Percentiles rank a stretch among this genome's conserved stretches.
Conservation (phyloP, 2,329 filamentous ascomycete genomes). For the Aspergillus pseudotamarii region DNA sequence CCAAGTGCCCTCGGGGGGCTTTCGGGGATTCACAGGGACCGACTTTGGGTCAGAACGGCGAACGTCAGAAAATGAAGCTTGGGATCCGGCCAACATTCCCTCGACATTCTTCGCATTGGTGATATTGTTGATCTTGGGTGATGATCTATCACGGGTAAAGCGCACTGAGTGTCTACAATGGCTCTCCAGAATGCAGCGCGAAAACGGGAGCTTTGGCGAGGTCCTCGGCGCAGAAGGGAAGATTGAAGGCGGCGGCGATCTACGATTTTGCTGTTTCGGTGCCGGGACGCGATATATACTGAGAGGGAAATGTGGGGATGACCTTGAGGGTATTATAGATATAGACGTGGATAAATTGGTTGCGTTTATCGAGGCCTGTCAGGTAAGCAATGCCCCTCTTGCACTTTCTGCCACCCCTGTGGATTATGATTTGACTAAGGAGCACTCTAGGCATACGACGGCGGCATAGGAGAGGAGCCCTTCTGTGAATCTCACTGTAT, state of each 20-base stretch:
- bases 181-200: conserved; percentile 74
- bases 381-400: conserved; percentile 45
- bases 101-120: conserved; percentile 88
- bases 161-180: conserved; percentile 70
- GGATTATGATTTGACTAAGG: conserved; percentile 30
- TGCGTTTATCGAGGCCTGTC: conserved; percentile 68
- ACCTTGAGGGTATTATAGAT: conserved; percentile 64
- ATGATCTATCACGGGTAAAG: conserved; percentile 67
- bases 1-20: conserved; percentile 84
- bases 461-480: conserved; percentile 77
- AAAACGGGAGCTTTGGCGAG: conserved; percentile 91
- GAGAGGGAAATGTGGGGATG: conserved; percentile 60
- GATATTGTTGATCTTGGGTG: conserved; percentile 67
- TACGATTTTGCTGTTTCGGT: conserved; percentile 85
- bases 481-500: conserved; percentile 81
- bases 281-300: conserved; percentile 81
- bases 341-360: conserved; percentile 73
- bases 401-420: background rate
- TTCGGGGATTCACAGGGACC: conserved; percentile 80
- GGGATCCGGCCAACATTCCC: conserved; percentile 80
- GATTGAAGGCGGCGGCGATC: conserved; percentile 79
- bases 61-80: conserved; percentile 57
- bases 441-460: conserved; percentile 70
- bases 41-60: conserved; percentile 52
- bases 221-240: conserved; percentile 62